These are phyloP conservation scores for Fusarium marasasianum DNA, from an alignment of 2,329 filamentous ascomycete species.

Conservation along the genomic window DNA sequence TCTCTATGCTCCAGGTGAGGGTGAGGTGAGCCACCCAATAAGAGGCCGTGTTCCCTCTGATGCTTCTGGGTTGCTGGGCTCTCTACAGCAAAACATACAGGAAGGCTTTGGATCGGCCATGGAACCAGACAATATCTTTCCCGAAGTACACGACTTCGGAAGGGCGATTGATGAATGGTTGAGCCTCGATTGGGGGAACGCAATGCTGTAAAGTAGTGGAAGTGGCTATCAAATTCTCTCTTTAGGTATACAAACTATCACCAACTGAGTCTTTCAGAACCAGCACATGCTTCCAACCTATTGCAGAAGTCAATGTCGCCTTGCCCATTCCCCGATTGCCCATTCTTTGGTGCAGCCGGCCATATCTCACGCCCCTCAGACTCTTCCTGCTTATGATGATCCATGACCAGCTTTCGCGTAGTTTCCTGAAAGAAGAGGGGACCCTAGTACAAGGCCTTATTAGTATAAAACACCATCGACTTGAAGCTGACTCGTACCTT, in stretches of 20 bases:
- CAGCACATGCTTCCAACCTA: not conserved
- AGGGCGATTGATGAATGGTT: slow-evolving; percentile 4
- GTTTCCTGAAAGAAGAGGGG: not conserved
- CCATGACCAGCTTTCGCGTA: not conserved
- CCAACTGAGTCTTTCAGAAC: not conserved
- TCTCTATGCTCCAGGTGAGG: not conserved
- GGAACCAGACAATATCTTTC: not conserved
- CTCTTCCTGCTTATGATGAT: not conserved
- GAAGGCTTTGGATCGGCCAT: not conserved
- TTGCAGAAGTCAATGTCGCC: not conserved
- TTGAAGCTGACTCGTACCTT: not conserved
- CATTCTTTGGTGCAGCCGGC: not conserved
- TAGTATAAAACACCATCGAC: fast-evolving
- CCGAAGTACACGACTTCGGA: not conserved
- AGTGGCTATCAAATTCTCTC: fast-evolving
- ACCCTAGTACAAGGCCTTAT: fast-evolving
- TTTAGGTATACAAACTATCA: fast-evolving
- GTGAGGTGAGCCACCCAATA: not conserved
- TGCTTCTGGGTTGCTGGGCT: not conserved
- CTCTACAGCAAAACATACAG: not conserved
- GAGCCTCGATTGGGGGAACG: not conserved
- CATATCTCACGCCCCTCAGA: not conserved
- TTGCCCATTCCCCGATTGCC: fast-evolving
- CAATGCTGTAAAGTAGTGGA: not conserved
- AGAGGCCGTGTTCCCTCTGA: not conserved